A percentile compares a stretch with the other conserved stretches of the same genome.
phyloP scores from a whole-genome alignment of 352 stramenopile species.

The Pythium phragmitis region DNA sequence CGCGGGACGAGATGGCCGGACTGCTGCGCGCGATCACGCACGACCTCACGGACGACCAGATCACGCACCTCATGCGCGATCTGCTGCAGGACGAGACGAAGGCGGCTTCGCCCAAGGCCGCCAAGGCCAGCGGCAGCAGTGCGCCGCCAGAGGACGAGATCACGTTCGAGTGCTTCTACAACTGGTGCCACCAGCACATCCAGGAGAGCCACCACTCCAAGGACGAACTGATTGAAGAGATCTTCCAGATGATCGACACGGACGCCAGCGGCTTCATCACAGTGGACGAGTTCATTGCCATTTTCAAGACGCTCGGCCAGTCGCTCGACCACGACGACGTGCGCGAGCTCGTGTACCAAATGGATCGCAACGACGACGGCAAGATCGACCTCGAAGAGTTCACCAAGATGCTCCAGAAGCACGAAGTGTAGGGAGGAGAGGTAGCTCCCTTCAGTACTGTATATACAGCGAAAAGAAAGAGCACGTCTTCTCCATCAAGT shows the following conservation, averaged over 20 bases:
- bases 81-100: conserved; percentile 33
- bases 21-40: conserved; percentile 63
- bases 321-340: conserved; percentile 73
- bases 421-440: conserved; percentile 49
- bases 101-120: too few relatives aligned
- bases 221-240: conserved; percentile 63
- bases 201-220: conserved; percentile 51
- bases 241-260: conserved; percentile 65
- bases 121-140: too few relatives aligned
- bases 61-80: conserved; percentile 57
- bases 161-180: conserved; percentile 68
- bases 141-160: conserved; percentile 38
- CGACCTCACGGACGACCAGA: conserved; percentile 54
- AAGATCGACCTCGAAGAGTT: conserved; percentile 81
- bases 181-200: conserved; percentile 64
- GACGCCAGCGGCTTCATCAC: conserved; percentile 66
- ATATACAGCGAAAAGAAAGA: too few relatives aligned
- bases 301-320: conserved; percentile 68
- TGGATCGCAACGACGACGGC: conserved; percentile 69
- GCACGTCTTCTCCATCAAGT: too few relatives aligned
- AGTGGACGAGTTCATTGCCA: conserved; percentile 71
- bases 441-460: too few relatives aligned
- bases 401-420: conserved; percentile 69
- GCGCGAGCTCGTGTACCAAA: conserved; percentile 70
- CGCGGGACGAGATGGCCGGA: conserved; percentile 59